Evolutionary conservation across 768 basidiomycete genomes (phyloP), one percentile per base, ranked within the genome.

Genomic region (Collybiopsis luxurians): DNA sequence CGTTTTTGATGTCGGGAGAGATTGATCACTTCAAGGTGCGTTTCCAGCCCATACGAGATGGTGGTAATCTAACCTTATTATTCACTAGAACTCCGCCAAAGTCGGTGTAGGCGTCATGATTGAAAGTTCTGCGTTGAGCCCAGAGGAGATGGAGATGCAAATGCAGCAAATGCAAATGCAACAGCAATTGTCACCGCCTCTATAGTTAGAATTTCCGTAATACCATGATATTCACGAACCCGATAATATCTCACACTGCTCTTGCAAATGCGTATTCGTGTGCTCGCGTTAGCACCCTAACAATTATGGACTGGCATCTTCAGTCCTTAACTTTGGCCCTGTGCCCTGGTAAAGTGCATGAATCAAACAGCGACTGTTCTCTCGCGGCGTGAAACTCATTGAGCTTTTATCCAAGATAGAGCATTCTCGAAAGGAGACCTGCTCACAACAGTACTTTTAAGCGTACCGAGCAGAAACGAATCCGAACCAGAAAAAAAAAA

Each of bases 91-190:
- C 72, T 79, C 92, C 40, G 90, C 93, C 27, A 96, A 95, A 74
- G 87, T 97, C 58, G 96, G 96, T 59, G 88, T 98, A 9, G 95
- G 95, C 76, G 92, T 98, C 72, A 96, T 95, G 92, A 92, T 98
- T 59, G 95, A 98, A 81, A 89, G 87, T 68, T 83, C 86, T 36
- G 81, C 75, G 60, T 71, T 92, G 73, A 87, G 87, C 19, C 89
- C 88, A 7, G 90, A 92, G 75, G 90, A 92, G 77, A 90, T 92
- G 90, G 80, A 55, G 49, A 54, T 54, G 30, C 60, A 61, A 45
- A 54, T 58, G 53, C 53, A 47, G 17, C 27, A 39, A 36, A 45
- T 46, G 44, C 54, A 55, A 44, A 46, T 36, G 43, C 53, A 38
- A 12, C 58, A 47, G 46, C 30, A 27, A 23, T 26, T 51, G 23